These are phyloP conservation scores for Fusarium nygamai DNA, from an alignment of 2,329 filamentous ascomycete species.

Conservation along the genomic window DNA sequence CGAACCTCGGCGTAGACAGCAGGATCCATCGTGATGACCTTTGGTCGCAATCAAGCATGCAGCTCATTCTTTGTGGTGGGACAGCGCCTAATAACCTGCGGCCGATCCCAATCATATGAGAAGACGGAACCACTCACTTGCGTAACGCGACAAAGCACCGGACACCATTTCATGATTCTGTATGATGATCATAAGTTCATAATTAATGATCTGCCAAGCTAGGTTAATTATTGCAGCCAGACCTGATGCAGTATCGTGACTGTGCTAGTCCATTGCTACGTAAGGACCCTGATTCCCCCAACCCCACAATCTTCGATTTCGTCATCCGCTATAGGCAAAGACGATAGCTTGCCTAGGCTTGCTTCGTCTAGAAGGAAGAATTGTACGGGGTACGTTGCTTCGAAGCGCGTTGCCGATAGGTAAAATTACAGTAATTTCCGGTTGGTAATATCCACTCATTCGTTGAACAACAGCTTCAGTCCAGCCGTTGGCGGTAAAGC, in stretches of 20 bases:
- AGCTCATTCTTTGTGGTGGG: conserved; percentile 1
- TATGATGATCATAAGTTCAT: conserved; percentile 14
- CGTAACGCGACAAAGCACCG: background rate
- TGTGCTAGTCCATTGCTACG: conserved; percentile 17
- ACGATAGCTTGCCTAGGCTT: conserved; percentile 27
- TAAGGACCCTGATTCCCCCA: conserved; percentile 32
- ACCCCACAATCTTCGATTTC: conserved; percentile 29
- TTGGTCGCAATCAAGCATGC: background rate
- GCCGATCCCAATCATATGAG: conserved; percentile 32
- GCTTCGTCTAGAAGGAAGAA: conserved; percentile 11
- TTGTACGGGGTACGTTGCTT: background rate
- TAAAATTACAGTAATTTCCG: conserved; percentile 36
- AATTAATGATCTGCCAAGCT: conserved; percentile 18
- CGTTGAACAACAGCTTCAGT: background rate
- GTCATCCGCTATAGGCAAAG: background rate
- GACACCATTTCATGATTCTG: background rate
- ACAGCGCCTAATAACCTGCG: conserved; percentile 5
- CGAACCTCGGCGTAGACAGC: conserved; percentile 9
- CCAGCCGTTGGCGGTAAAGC: background rate
- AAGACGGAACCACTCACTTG: conserved; percentile 1
- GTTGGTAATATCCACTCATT: background rate
- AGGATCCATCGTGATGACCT: background rate
- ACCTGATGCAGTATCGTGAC: conserved; percentile 24
- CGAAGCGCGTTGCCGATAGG: background rate
- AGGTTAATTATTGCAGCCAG: conserved; percentile 4